phyloP scores from a whole-genome alignment of 345 rosid genomes.

The Salix caprea region DNA sequence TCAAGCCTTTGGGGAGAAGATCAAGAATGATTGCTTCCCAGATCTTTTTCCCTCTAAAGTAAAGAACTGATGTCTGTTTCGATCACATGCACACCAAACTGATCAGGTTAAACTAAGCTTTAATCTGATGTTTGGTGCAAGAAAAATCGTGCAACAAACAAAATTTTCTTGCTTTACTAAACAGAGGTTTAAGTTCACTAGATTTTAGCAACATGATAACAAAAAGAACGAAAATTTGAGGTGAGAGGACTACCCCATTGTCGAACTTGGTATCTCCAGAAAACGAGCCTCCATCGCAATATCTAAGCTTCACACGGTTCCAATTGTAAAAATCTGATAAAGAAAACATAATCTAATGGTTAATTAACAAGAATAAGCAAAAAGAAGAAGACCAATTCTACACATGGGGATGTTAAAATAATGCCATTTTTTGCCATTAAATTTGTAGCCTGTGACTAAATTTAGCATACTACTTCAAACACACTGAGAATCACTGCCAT shows the following conservation, averaged over 20 bases:
- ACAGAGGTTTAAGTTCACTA: background rate
- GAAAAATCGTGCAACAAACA: background rate
- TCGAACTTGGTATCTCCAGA: constrained; percentile 58
- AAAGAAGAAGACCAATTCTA: too few relatives aligned
- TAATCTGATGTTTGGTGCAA: background rate
- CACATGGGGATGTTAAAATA: too few relatives aligned
- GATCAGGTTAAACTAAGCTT: constrained; percentile 3
- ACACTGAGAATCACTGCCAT: too few relatives aligned
- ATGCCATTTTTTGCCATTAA: too few relatives aligned
- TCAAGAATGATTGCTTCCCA: constrained; percentile 85
- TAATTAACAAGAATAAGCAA: background rate
- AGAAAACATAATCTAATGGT: background rate
- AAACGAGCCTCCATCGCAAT: constrained; percentile 96
- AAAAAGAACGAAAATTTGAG: background rate
- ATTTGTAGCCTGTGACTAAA: too few relatives aligned
- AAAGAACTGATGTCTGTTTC: constrained; percentile 70
- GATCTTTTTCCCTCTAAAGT: constrained; percentile 87
- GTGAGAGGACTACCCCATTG: constrained; percentile 56
- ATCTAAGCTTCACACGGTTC: constrained; percentile 90
- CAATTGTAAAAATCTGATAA: constrained; percentile 88
- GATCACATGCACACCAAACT: constrained; percentile 10
- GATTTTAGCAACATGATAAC: background rate
- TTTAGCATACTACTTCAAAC: too few relatives aligned
- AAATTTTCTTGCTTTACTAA: background rate
- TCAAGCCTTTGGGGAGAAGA: constrained; percentile 80